Percentiles rank a stretch among this genome's conserved stretches.
Conservation (phyloP, 331 rosid genomes). For the Stylosanthes scabra region DNA sequence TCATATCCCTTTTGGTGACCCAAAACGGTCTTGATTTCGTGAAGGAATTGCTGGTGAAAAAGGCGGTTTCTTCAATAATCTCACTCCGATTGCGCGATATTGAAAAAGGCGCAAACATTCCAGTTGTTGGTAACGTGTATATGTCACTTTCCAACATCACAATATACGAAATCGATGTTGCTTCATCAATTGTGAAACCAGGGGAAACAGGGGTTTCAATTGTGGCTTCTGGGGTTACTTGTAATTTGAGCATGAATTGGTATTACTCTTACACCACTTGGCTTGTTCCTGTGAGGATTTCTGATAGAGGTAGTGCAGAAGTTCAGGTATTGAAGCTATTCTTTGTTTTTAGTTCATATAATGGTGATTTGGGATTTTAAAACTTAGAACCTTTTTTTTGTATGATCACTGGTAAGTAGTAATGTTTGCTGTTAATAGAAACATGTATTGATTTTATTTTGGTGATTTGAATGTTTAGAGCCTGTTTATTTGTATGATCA, state of each 20-base stretch:
- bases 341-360: neutral
- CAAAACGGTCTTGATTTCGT: constrained; percentile 80
- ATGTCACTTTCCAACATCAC: constrained; percentile 65
- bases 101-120: constrained; percentile 57
- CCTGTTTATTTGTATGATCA: neutral
- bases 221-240: constrained; percentile 68
- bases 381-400: neutral
- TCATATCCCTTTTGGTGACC: constrained; percentile 63
- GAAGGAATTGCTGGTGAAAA: constrained; percentile 61
- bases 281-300: constrained; percentile 67
- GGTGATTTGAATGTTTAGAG: neutral
- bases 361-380: neutral
- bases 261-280: constrained; percentile 70
- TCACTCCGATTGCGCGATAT: constrained; percentile 67
- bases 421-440: constrained; percentile 23
- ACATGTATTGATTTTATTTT: neutral
- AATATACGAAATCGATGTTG: constrained; percentile 62
- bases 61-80: constrained; percentile 72
- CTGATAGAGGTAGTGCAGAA: constrained; percentile 72
- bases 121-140: constrained; percentile 66
- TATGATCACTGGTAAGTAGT: constrained; percentile 3
- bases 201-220: constrained; percentile 66
- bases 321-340: constrained; percentile 60
- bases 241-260: constrained; percentile 85
- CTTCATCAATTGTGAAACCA: constrained; percentile 60